These are phyloP conservation scores for Podospora appendiculata DNA, from an alignment of 495 filamentous ascomycete species.

Conservation along the genomic window DNA sequence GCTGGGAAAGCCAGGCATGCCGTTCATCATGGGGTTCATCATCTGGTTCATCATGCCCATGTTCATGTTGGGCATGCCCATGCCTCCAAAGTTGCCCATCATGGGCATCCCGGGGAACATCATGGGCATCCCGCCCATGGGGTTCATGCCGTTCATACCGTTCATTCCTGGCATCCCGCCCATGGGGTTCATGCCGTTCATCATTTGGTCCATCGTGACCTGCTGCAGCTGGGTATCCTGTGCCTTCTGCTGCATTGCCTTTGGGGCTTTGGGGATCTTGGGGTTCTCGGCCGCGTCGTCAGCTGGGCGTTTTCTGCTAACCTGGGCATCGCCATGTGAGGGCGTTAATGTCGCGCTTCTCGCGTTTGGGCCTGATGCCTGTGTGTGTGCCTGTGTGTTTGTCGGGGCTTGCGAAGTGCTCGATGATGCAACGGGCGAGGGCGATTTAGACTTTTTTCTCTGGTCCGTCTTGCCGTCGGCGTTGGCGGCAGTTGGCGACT, in stretches of 20 bases:
- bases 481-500: constrained; percentile 20
- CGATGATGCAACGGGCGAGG: constrained; percentile 20
- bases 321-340: constrained; percentile 28
- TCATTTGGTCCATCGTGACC: constrained; percentile 29
- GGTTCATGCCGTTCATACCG: neutral
- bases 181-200: constrained; percentile 27
- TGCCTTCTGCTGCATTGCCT: constrained; percentile 45
- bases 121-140: constrained; percentile 24
- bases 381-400: neutral
- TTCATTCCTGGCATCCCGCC: constrained; percentile 11
- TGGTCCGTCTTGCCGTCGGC: constrained; percentile 12
- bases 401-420: constrained; percentile 4
- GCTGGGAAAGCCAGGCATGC: constrained; percentile 21
- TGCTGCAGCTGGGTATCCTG: constrained; percentile 22
- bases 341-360: constrained; percentile 19
- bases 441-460: constrained; percentile 29
- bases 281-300: constrained; percentile 62
- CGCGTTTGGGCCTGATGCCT: constrained; percentile 1
- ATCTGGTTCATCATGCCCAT: constrained; percentile 31
- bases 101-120: constrained; percentile 27
- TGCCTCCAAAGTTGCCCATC: constrained; percentile 9
- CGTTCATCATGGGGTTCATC: constrained; percentile 50
- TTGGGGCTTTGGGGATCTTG: constrained; percentile 53
- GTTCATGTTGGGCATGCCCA: constrained; percentile 21
- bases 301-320: constrained; percentile 70